Evolutionary conservation across 1,284 basidiomycete species (phyloP).

Genomic region (Puccinia novopanici): DNA sequence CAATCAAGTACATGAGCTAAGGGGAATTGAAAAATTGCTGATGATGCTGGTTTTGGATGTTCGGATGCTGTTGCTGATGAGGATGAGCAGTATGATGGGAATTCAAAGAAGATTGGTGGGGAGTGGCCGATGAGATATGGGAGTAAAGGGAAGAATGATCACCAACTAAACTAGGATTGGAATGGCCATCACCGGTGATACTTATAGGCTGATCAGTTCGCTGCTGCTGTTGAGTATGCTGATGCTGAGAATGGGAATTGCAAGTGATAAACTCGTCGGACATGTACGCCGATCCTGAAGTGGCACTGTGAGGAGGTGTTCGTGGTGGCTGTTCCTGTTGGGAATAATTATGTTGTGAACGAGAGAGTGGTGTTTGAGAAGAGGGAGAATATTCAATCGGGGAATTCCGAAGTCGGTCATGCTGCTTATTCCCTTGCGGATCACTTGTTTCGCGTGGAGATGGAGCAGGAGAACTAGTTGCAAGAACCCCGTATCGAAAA

Average conservation of each 20-base stretch:
- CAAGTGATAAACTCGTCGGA: constrained; percentile 23
- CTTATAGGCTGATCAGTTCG: background rate
- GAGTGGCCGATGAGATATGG: background rate
- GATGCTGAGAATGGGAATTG: constrained; percentile 21
- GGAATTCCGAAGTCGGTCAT: constrained; percentile 6
- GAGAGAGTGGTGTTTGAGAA: background rate
- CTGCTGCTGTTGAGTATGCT: constrained; percentile 10
- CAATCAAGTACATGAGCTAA: background rate
- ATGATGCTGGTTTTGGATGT: constrained; percentile 9
- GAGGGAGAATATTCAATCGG: background rate
- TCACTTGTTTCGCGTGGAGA: background rate
- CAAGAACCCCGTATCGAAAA: constrained; percentile 5
- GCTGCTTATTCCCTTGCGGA: background rate
- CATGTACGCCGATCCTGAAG: constrained; percentile 22
- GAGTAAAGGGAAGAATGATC: constrained; percentile 16
- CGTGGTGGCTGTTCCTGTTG: background rate
- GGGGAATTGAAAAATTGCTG: constrained; percentile 17
- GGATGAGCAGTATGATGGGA: background rate
- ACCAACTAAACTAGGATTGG: background rate
- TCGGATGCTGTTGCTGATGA: background rate
- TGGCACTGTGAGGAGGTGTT: background rate
- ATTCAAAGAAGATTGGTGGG: background rate
- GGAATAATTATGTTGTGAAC: background rate
- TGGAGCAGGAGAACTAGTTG: constrained; percentile 11
- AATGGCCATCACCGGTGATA: background rate